Evolutionary conservation across 2,329 filamentous ascomycete species (phyloP).

Genomic region (Fusarium floridanum): DNA sequence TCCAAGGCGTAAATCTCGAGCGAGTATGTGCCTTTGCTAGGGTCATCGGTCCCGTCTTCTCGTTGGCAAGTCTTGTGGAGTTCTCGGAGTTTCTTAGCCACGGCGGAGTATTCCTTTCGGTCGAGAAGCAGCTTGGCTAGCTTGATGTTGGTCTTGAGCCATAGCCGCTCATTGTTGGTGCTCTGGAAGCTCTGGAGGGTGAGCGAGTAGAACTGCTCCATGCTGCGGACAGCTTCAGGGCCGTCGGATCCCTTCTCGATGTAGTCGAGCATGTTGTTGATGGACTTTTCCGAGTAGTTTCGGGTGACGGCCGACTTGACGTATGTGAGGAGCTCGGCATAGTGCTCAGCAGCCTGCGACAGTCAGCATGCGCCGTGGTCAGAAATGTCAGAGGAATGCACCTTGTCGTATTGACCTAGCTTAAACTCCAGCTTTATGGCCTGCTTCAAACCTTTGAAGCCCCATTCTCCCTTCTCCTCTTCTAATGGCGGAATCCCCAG

Average conservation of each 20-base stretch:
- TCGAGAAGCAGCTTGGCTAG: constrained; percentile 91
- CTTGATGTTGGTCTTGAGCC: constrained; percentile 99
- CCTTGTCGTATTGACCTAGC: constrained; percentile 87
- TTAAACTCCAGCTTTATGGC: constrained; percentile 98
- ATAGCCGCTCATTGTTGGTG: constrained; percentile 96
- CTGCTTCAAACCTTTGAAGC: constrained; percentile 97
- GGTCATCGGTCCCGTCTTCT: constrained; percentile 89
- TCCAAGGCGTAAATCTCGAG: constrained; percentile 96
- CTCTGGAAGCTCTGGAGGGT: constrained; percentile 96
- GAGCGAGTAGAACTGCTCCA: constrained; percentile 95
- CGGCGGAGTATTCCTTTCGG: constrained; percentile 84
- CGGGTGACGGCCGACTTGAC: constrained; percentile 96
- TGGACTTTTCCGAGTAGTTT: constrained; percentile 99
- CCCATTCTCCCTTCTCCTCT: constrained; percentile 95
- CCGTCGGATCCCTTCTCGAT: constrained; percentile 90
- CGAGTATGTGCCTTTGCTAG: constrained; percentile 95
- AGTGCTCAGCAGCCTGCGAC: constrained; percentile 86
- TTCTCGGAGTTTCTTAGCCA: constrained; percentile 87
- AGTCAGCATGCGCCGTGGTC: constrained; percentile 30
- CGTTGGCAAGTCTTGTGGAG: constrained; percentile 90
- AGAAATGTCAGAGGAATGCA: constrained; percentile 50
- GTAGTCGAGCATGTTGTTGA: constrained; percentile 99
- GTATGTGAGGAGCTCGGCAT: constrained; percentile 94
- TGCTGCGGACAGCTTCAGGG: constrained; percentile 77
- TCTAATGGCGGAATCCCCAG: constrained; percentile 88